Conservation (phyloP, 2,329 filamentous ascomycete species). For the Fusarium pseudoanthophilum region DNA sequence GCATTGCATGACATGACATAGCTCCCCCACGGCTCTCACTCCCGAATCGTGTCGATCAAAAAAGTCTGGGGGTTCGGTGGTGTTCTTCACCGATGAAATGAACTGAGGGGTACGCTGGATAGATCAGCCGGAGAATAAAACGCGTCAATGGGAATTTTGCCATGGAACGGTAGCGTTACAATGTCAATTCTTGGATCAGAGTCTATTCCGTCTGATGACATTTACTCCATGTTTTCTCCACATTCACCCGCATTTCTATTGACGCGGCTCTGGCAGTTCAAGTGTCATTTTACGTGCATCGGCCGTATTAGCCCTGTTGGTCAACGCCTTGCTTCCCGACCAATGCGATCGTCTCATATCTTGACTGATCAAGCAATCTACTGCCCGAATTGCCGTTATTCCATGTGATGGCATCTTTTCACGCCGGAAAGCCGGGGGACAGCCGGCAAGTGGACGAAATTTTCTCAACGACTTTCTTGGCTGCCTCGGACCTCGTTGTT, state of each 20-base stretch:
- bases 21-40: not conserved
- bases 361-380: not conserved
- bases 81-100: conserved; percentile 16
- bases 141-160: conserved; percentile 36
- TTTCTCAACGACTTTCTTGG: too few species aligned
- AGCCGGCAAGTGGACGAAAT: too few species aligned
- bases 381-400: not conserved
- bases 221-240: conserved; percentile 15
- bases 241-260: conserved; percentile 30
- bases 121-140: conserved; percentile 17
- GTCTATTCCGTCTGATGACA: conserved; percentile 11
- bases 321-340: not conserved
- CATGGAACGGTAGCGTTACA: conserved; percentile 11
- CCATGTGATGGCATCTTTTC: not conserved
- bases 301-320: conserved; percentile 13
- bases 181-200: not conserved
- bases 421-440: too few species aligned
- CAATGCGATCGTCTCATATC: not conserved
- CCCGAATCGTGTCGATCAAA: conserved; percentile 20
- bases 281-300: conserved; percentile 19
- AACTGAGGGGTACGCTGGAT: conserved; percentile 29
- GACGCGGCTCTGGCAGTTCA: conserved; percentile 23
- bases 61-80: conserved; percentile 15
- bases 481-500: not conserved
- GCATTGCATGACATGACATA: conserved; percentile 15